These are phyloP conservation scores for Aristolochia fimbriata DNA, from an alignment of 164 flowering plant genomes.

Conservation along the genomic window DNA sequence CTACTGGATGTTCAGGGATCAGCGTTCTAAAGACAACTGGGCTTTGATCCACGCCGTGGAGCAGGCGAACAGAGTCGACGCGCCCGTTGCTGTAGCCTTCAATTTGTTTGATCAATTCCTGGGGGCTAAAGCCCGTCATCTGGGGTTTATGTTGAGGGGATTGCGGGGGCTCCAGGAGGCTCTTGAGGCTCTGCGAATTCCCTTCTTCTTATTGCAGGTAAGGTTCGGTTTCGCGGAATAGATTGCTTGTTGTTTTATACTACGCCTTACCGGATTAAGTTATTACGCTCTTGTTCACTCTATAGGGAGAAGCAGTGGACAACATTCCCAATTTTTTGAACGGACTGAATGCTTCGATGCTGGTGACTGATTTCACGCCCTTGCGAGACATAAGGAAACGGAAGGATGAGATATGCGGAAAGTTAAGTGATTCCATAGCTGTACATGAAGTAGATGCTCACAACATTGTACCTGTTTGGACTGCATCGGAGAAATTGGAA, in stretches of 20 bases:
- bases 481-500: conserved; percentile 84
- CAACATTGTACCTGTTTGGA: conserved; percentile 88
- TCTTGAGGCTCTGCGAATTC: conserved; percentile 43
- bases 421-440: conserved; percentile 42
- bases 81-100: conserved; percentile 74
- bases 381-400: conserved; percentile 51
- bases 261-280: not conserved
- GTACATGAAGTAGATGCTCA: conserved; percentile 95
- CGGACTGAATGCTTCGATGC: conserved; percentile 67
- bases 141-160: conserved; percentile 90
- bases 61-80: conserved; percentile 58
- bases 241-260: not conserved
- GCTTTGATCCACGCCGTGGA: conserved; percentile 87
- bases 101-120: conserved; percentile 71
- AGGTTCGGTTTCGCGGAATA: conserved; percentile 1
- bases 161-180: conserved; percentile 38
- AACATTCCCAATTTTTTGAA: conserved; percentile 65
- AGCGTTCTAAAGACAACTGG: conserved; percentile 85
- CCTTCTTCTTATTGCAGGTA: conserved; percentile 77
- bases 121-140: conserved; percentile 80
- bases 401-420: conserved; percentile 64
- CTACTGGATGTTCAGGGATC: conserved; percentile 99
- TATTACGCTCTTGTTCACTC: not conserved
- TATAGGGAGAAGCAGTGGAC: conserved; percentile 75
- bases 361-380: conserved; percentile 87